Base-by-base conservation (phyloP, 208 protist species). In the Zelonia costaricensis region DNA sequence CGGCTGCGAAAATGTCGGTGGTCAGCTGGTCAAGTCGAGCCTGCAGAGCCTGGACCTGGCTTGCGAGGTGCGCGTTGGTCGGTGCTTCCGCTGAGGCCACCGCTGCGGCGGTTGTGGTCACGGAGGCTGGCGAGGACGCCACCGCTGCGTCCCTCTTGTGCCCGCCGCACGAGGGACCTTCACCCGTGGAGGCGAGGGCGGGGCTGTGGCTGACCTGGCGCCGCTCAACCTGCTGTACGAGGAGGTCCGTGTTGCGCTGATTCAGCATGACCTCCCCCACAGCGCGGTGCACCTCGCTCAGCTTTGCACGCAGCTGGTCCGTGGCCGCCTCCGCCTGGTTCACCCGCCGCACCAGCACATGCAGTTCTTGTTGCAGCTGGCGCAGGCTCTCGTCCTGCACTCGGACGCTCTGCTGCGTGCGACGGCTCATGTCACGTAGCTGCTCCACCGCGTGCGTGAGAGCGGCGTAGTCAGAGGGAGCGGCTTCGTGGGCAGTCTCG, bases 171-270 rank as follows among this genome's bases (percentile, higher is more conserved):
- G n/a, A n/a, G n/a, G n/a, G n/a, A n/a, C n/a, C n/a, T n/a, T n/a
- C n/a, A n/a, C n/a, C n/a, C n/a, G n/a, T n/a, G n/a, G n/a, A n/a
- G n/a, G n/a, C n/a, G n/a, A n/a, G n/a, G n/a, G n/a, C n/a, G n/a
- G n/a, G n/a, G n/a, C 33, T 10, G 33, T 31, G 44, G 22, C 31
- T 43, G 5, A 82, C 49, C 8, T 87, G 71, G 30, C 72, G 56
- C 16, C 70, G 69, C 56, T 91, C 87, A 48, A 91, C 73, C 60
- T 93, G 87, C 33, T 74, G 69, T 40, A 91, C 68, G 13, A 93
- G 74, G 8, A 76, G 47, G 54, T 91, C 83, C 2, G 72, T 76
- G 58, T 86, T 89, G 39, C 74, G 69, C 67, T 86, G 72, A 28
- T 78, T 42, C 40, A 93, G 52, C 27, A 69, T 58, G 9, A 91